Evolutionary conservation across 441 rosid species (phyloP).

Genomic region (Codiaeum variegatum): DNA sequence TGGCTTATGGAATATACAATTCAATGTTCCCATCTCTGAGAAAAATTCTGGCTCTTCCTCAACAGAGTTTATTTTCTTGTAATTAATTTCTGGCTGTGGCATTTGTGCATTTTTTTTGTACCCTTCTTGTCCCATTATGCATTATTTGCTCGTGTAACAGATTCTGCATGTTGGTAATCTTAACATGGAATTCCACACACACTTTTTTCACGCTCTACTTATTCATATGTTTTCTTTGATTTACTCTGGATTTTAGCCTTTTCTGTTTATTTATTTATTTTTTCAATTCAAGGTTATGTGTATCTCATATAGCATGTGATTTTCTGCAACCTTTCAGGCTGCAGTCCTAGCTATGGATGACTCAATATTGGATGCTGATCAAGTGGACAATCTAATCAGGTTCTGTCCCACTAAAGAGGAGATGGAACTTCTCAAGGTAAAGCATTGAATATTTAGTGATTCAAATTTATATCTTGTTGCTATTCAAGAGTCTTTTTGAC

Average conservation of each 20-base stretch:
- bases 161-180: background rate
- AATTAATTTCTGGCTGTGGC: background rate
- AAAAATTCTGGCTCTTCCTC: background rate
- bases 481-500: conserved; percentile 13
- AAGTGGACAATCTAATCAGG: conserved; percentile 94
- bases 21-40: background rate
- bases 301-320: conserved; percentile 6
- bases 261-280: background rate
- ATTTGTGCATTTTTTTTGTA: background rate
- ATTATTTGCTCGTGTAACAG: background rate
- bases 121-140: background rate
- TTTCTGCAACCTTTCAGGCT: conserved; percentile 49
- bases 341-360: conserved; percentile 97
- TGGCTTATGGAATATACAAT: background rate
- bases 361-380: conserved; percentile 81
- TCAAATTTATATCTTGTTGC: conserved; percentile 8
- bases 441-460: conserved; percentile 25
- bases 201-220: too few relatives aligned
- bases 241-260: background rate
- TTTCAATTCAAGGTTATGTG: background rate
- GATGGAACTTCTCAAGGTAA: conserved; percentile 96
- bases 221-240: conserved; percentile 13
- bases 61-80: background rate
- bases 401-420: conserved; percentile 98
- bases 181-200: too few relatives aligned